Evolutionary conservation across 2,329 filamentous ascomycete genomes (phyloP).

Genomic region (Aspergillus amoenus): DNA sequence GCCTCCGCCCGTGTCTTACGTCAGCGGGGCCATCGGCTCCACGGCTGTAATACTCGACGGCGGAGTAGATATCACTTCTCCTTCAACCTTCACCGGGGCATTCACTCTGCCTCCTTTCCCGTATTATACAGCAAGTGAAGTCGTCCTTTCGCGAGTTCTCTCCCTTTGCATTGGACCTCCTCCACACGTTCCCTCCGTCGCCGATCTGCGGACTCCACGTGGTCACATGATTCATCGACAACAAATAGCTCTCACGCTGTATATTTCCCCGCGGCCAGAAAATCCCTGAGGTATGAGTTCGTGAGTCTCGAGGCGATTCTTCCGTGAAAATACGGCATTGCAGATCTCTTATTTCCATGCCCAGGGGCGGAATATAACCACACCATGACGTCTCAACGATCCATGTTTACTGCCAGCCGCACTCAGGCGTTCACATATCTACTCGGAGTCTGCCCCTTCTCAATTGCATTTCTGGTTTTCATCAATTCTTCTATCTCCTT

Average conservation of each 20-base stretch:
- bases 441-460: constrained; percentile 62
- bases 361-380: neutral
- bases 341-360: neutral
- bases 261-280: neutral
- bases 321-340: neutral
- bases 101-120: neutral
- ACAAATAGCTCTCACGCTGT: neutral
- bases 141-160: neutral
- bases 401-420: constrained; percentile 57
- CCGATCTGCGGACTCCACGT: neutral
- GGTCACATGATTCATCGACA: neutral
- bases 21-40: constrained; percentile 16
- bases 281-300: neutral
- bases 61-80: neutral
- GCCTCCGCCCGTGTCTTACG: constrained; percentile 15
- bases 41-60: neutral
- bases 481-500: constrained; percentile 65
- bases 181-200: neutral
- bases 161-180: neutral
- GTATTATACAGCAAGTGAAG: neutral
- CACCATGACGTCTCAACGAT: constrained; percentile 29
- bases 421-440: constrained; percentile 61
- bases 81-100: neutral
- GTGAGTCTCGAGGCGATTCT: neutral
- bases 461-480: constrained; percentile 66